Percentiles rank a stretch among this genome's conserved stretches.
Conservation (phyloP, 1,284 basidiomycete species). For the Irpex sp. region DNA sequence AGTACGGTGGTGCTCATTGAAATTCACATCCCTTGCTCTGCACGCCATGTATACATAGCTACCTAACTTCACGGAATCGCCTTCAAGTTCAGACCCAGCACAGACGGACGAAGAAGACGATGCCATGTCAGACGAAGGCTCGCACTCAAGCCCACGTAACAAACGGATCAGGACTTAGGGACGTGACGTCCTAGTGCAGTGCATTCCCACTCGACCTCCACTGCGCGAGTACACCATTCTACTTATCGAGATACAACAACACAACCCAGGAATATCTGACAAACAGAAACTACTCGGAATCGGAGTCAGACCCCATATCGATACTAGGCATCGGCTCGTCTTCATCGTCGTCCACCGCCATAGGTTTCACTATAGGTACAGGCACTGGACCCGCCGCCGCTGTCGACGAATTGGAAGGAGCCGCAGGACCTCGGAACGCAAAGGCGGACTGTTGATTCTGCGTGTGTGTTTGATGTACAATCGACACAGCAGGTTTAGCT, state of each 20-base stretch:
- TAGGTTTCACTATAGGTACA: slow-evolving; percentile 8
- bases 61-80: too few relatives aligned
- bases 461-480: too few relatives aligned
- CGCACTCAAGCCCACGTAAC: slow-evolving; percentile 15
- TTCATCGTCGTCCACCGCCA: slow-evolving; percentile 39
- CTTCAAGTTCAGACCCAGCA: slow-evolving; percentile 5
- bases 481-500: too few relatives aligned
- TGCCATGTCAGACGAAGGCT: slow-evolving; percentile 11
- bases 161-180: slow-evolving; percentile 23
- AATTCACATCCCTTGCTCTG: too few relatives aligned
- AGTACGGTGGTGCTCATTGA: not conserved
- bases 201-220: too few relatives aligned
- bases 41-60: too few relatives aligned
- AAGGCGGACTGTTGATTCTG: too few relatives aligned
- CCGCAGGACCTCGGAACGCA: too few relatives aligned
- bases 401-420: too few relatives aligned
- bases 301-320: slow-evolving; percentile 46
- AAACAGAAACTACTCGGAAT: slow-evolving; percentile 16
- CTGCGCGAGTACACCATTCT: too few relatives aligned
- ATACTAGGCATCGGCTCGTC: slow-evolving; percentile 52
- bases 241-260: too few relatives aligned
- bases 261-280: too few relatives aligned
- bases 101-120: slow-evolving; percentile 44
- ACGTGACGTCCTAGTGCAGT: not conserved
- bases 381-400: not conserved